Base-by-base conservation (phyloP, 73 alveolate species). In the Paramecium octaurelia region DNA sequence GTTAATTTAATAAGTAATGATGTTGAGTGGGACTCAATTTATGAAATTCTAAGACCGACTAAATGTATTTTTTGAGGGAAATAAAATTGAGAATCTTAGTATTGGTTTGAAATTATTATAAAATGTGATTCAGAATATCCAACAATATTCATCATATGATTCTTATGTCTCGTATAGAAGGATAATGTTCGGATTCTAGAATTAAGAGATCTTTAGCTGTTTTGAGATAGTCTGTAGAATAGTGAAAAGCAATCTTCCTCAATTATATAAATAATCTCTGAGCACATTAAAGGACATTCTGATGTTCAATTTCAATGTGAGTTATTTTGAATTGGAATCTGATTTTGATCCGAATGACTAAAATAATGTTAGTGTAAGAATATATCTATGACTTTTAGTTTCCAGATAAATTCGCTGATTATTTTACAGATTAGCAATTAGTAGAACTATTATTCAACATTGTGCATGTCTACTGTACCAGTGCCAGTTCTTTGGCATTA, bases 321-420 rank as follows among this genome's bases (percentile, higher is more conserved):
- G 91, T 80, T 80, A 80, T 46, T 80, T 80, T 80, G 91, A 80
- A 80, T 80, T 80, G 20, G 91, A 80, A 35, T 34, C 76, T 21
- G 91, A 80, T 23, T 80, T 80, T 48, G 91, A 80, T 80, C 91
- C 91, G 0, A 80, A 80, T 23, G 91, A 80, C 29, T 27, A 80
- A 48, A 80, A 80, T 48, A 80, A 80, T 44, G 91, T 80, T 27
- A 64, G 84, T 24, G 84, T 64, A 64, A 64, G 42, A 64, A 31
- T 64, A 64, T 1, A 54, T 54, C 35, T 64, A 64, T 64, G 7
- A 31, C 42, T 64, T 31, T n/a, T 24, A 42, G 43, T 80, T 80
- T 35, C 91, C 91, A 38, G 91, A 80, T 21, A 40, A 18, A 48
- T 80, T 80, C 20, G 91, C 77, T 14, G 91, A 80, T 20, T 42